Conservation (phyloP, 1,284 basidiomycete species). For the Xerocomus nothofagi region DNA sequence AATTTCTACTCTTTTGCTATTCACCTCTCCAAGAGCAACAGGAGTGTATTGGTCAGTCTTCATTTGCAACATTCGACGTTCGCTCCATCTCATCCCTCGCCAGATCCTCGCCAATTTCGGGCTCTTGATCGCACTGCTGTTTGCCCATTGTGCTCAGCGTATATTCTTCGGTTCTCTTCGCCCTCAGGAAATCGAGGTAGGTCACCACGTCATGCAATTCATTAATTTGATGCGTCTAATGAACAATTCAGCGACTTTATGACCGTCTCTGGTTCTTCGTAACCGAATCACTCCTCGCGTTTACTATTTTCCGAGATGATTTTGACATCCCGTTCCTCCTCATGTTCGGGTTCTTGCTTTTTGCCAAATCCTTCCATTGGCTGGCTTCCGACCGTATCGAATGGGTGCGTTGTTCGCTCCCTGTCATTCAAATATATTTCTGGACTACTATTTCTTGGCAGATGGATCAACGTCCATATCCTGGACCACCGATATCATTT, state of each 20-base stretch:
- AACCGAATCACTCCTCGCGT: constrained; percentile 92
- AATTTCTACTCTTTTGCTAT: constrained; percentile 96
- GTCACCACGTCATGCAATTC: constrained; percentile 22
- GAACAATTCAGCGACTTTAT: constrained; percentile 73
- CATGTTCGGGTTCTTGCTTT: constrained; percentile 90
- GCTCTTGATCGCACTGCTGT: constrained; percentile 73
- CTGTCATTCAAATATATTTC: background rate
- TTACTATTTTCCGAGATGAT: constrained; percentile 95
- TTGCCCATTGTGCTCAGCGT: constrained; percentile 78
- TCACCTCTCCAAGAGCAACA: constrained; percentile 88
- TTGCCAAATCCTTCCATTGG: constrained; percentile 99
- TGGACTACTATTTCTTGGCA: constrained; percentile 34
- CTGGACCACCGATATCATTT: constrained; percentile 79
- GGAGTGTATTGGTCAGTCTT: constrained; percentile 77
- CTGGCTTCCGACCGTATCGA: constrained; percentile 92
- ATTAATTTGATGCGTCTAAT: constrained; percentile 4
- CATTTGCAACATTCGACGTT: background rate
- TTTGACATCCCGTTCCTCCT: constrained; percentile 91
- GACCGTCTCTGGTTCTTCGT: constrained; percentile 97
- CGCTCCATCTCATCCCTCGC: background rate
- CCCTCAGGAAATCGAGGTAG: constrained; percentile 88
- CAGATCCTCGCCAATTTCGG: constrained; percentile 95
- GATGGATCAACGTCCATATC: constrained; percentile 96
- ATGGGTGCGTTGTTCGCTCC: constrained; percentile 62
- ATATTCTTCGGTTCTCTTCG: constrained; percentile 93